Percentiles rank a stretch among this genome's conserved stretches.
phyloP scores from a whole-genome alignment of 176 grass and related monocot species.

The Puccinellia tenuiflora region DNA sequence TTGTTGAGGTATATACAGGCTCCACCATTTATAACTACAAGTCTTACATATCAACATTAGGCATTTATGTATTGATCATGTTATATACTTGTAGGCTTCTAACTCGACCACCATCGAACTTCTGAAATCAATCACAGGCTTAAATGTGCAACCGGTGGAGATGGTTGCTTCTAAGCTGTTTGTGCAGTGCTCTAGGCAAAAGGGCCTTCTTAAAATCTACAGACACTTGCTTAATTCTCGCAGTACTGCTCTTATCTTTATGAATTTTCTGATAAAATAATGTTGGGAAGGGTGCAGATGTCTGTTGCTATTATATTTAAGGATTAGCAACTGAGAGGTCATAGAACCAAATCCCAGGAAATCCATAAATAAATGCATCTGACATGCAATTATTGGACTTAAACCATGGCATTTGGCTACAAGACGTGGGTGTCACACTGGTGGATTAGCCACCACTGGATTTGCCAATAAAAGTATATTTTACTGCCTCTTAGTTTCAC shows the following conservation, averaged over 20 bases:
- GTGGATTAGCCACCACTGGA: not conserved
- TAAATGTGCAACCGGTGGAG: constrained; percentile 90
- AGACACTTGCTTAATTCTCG: constrained; percentile 90
- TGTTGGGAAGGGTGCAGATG: not conserved
- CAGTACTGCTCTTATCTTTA: constrained; percentile 56
- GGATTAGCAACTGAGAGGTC: not conserved
- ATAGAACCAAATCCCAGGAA: not conserved
- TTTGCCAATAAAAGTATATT: not conserved
- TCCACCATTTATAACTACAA: constrained; percentile 6
- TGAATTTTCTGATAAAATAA: constrained; percentile 25
- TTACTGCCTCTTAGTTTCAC: not conserved
- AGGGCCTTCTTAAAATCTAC: constrained; percentile 92
- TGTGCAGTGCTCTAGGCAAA: constrained; percentile 97
- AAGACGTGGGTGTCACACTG: not conserved
- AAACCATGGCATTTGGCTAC: not conserved
- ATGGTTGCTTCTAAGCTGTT: constrained; percentile 96
- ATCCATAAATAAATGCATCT: constrained; percentile 5
- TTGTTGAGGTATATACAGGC: constrained; percentile 78
- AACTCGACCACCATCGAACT: constrained; percentile 70
- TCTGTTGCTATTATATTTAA: constrained; percentile 12
- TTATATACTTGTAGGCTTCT: constrained; percentile 73
- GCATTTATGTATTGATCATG: constrained; percentile 26
- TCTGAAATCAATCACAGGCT: constrained; percentile 92
- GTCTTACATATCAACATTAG: constrained; percentile 19
- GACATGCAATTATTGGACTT: not conserved